phyloP scores from a whole-genome alignment of 2,329 filamentous ascomycete species.

The Claviceps pusilla region DNA sequence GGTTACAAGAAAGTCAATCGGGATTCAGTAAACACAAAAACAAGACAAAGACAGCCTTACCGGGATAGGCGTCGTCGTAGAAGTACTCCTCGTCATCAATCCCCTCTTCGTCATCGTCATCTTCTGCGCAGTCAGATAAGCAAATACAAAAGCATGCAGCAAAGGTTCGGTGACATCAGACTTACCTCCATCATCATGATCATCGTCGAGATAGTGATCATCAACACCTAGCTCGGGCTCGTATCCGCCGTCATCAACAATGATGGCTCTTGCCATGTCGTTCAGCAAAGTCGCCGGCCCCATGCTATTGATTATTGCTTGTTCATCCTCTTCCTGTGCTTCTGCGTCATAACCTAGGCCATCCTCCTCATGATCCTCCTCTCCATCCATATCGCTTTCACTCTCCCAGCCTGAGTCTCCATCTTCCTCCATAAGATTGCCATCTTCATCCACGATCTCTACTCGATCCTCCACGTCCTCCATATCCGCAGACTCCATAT shows the following conservation, averaged over 20 bases:
- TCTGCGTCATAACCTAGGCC: constrained; percentile 41
- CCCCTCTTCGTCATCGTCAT: constrained; percentile 53
- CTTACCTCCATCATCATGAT: constrained; percentile 44
- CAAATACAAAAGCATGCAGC: background rate
- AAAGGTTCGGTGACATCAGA: background rate
- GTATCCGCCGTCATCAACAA: constrained; percentile 34
- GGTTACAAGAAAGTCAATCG: background rate
- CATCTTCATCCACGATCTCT: constrained; percentile 50
- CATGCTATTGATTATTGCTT: constrained; percentile 31
- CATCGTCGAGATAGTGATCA: constrained; percentile 38
- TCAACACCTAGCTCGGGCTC: constrained; percentile 38
- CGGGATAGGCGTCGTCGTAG: constrained; percentile 43
- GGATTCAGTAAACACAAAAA: background rate
- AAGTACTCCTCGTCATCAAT: constrained; percentile 53
- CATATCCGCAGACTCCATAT: constrained; percentile 28
- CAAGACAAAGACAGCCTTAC: constrained; percentile 24
- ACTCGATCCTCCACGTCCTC: constrained; percentile 38
- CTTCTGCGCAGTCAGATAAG: constrained; percentile 16
- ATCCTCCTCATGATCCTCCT: constrained; percentile 35
- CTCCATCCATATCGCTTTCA: constrained; percentile 41
- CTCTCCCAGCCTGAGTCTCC: constrained; percentile 48
- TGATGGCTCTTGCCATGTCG: constrained; percentile 41
- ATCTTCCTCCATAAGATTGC: constrained; percentile 43
- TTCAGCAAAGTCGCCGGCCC: constrained; percentile 31
- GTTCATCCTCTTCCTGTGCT: constrained; percentile 39